Evolutionary conservation across 331 rosid genomes (phyloP), one percentile per base, ranked within the genome.

Genomic region (Malus hybrid): DNA sequence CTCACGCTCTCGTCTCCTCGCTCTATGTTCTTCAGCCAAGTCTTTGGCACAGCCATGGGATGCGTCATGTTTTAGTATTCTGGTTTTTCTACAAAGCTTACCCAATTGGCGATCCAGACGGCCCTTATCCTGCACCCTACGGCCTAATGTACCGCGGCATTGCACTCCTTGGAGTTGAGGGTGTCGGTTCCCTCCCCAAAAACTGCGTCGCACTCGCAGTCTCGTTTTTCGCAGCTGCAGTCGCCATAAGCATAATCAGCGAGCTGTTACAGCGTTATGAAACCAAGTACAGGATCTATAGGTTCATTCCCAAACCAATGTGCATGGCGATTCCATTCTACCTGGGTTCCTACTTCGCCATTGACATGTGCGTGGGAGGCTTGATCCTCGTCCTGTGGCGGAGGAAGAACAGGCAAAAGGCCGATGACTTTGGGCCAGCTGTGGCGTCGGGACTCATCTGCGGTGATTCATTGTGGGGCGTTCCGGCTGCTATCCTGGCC

Each of bases 291-390:
- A 71, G 10, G 67, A 6, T 81, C 28, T 55, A 85, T 39, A 85
- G 88, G 65, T 81, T 85, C 56, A 28, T 91, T 69, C 96, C 93
- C 1, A 85, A 76, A 52, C 85, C 93, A 2, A 87, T 91, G 92
- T 81, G 89, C 71, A 68, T 91, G 89, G 93, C 93, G 8, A 91
- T 91, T 20, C 93, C 93, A 7, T 91, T 91, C 76, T 91, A 86
- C 55, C 88, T 91, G 6, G 94, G 94, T n/a, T 88, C 86, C 1
- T 86, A 87, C 72, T 91, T 91, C 27, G 87, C 92, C 77, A 86
- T 91, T 65, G 97, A 91, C 83, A 91, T 89, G 97, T 91, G 94
- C 36, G 6, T 87, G 29, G 97, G 97, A 27, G 86, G 93, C 83
- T 80, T 89, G 76, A 80, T 91, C 52, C 83, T 91, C 1, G 86